These are phyloP conservation scores for Psidium friedrichsthalianum DNA, from an alignment of 345 rosid species.

Conservation along the genomic window DNA sequence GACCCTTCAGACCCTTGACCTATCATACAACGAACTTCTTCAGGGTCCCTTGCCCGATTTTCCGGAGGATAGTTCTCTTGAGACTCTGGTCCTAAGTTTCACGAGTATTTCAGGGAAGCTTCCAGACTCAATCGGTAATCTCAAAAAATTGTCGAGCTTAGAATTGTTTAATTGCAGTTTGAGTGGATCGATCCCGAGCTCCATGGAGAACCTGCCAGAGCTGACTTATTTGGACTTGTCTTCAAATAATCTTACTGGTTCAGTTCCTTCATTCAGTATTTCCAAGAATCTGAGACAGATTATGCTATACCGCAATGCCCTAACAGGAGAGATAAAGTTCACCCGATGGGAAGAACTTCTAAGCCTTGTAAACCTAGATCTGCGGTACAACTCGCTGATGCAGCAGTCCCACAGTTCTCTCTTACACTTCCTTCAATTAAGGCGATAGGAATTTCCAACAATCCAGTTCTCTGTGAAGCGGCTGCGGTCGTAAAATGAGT, in stretches of 20 bases:
- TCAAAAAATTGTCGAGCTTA: constrained; percentile 4
- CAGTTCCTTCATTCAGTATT: constrained; percentile 10
- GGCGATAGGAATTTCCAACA: no score
- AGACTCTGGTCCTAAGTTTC: not conserved
- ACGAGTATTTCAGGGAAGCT: constrained; percentile 14
- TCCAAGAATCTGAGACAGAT: constrained; percentile 9
- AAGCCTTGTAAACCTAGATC: no score
- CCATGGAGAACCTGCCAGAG: constrained; percentile 6
- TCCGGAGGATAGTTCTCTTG: constrained; percentile 4
- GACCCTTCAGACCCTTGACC: constrained; percentile 13
- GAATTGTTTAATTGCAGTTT: constrained; percentile 8
- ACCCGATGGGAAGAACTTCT: constrained; percentile 17
- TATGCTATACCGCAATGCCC: constrained; percentile 8
- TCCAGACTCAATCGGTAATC: constrained; percentile 20
- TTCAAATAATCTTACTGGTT: constrained; percentile 12
- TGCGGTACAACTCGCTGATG: no score
- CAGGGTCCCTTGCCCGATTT: constrained; percentile 5
- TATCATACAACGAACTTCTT: constrained; percentile 1
- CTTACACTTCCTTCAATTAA: no score
- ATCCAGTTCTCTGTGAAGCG: no score
- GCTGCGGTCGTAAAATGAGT: no score
- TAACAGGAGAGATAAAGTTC: constrained; percentile 14
- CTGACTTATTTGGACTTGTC: constrained; percentile 22
- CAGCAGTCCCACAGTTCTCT: no score
- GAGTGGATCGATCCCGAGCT: constrained; percentile 10